Evolutionary conservation across 495 filamentous ascomycete species (phyloP).

Genomic region (Chlorociboria aeruginascens): DNA sequence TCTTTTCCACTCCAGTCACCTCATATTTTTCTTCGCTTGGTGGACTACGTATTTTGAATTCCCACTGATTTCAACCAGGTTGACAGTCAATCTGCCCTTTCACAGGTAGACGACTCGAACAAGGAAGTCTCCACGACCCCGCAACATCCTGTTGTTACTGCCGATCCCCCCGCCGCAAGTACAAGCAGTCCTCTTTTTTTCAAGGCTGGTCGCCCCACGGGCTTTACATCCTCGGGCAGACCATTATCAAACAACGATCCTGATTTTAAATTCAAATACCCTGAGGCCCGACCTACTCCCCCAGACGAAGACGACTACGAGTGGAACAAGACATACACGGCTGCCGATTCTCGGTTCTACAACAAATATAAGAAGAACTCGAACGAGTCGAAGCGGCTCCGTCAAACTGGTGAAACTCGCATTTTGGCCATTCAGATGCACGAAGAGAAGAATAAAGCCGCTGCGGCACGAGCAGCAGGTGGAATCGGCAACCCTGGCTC

Average conservation of each 20-base stretch:
- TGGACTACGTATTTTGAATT: too few relatives aligned
- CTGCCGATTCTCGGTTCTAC: slow-evolving; percentile 16
- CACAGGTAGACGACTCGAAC: too few relatives aligned
- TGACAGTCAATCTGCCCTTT: too few relatives aligned
- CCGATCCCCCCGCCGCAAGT: too few relatives aligned
- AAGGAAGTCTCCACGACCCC: too few relatives aligned
- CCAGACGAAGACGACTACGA: slow-evolving; percentile 11
- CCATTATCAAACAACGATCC: slow-evolving; percentile 7
- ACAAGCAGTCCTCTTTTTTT: too few relatives aligned
- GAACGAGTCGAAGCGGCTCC: slow-evolving; percentile 8
- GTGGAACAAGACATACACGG: slow-evolving; percentile 18
- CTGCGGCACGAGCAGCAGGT: background rate
- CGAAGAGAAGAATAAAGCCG: slow-evolving; percentile 9
- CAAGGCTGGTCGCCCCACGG: too few relatives aligned
- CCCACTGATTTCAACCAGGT: too few relatives aligned
- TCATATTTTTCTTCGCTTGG: too few relatives aligned
- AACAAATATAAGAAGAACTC: slow-evolving; percentile 14
- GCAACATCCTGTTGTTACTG: too few relatives aligned
- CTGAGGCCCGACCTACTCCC: slow-evolving; percentile 14
- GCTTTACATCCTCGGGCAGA: background rate
- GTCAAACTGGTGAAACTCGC: slow-evolving; percentile 11
- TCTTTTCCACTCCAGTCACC: too few relatives aligned
- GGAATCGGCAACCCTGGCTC: background rate
- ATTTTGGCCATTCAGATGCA: slow-evolving; percentile 10
- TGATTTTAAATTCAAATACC: slow-evolving; percentile 17